Percentiles rank a stretch among this genome's conserved stretches.
These are phyloP conservation scores for Nannizzia gypsea DNA, from an alignment of 2,329 filamentous ascomycete genomes.

Conservation along the genomic window DNA sequence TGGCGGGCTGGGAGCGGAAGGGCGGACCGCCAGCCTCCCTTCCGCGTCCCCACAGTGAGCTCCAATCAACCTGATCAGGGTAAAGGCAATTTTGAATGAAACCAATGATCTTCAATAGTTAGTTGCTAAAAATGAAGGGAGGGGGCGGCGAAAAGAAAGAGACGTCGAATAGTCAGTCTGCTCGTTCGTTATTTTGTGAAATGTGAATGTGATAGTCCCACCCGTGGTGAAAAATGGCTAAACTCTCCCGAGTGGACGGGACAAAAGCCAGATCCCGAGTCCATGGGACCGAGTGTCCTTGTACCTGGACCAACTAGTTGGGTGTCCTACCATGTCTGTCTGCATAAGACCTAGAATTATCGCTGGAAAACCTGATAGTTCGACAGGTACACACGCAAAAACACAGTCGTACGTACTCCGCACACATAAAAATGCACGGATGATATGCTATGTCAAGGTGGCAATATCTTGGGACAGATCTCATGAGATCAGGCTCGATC, in stretches of 20 bases:
- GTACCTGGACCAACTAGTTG: neutral
- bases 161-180: neutral
- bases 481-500: neutral
- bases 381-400: neutral
- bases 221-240: neutral
- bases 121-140: neutral
- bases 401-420: neutral
- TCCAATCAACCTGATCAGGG: neutral
- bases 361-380: neutral
- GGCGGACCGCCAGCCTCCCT: conserved; percentile 3
- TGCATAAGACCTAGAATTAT: neutral
- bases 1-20: neutral
- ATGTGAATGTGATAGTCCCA: conserved; percentile 1
- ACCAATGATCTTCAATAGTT: conserved; percentile 4
- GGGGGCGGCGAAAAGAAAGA: neutral
- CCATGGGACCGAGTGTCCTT: conserved; percentile 1
- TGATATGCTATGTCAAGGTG: neutral
- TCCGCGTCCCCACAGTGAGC: neutral
- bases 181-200: neutral
- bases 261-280: conserved; percentile 1
- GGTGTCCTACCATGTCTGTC: neutral
- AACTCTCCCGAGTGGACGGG: neutral
- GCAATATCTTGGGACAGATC: neutral
- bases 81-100: neutral
- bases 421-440: neutral